phyloP scores from a whole-genome alignment of 1,284 basidiomycete genomes.

The Trichosporon inkin region DNA sequence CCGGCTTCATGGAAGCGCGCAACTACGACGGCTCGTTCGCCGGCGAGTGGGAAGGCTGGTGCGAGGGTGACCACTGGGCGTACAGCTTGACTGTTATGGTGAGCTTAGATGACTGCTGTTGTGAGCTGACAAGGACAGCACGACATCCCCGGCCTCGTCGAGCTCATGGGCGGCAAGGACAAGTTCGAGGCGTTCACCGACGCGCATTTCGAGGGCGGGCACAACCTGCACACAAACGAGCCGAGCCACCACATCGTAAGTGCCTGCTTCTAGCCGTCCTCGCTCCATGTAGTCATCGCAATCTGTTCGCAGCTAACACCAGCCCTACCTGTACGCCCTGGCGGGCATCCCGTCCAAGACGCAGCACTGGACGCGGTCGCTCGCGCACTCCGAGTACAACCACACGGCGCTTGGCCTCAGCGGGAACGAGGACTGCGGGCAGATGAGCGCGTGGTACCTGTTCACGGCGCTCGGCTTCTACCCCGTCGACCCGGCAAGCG shows the following conservation, averaged over 20 bases:
- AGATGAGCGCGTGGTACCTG: conserved; percentile 83
- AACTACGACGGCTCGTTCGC: conserved; percentile 67
- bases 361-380: conserved; percentile 64
- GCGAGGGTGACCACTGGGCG: conserved; percentile 78
- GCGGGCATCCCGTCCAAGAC: conserved; percentile 65
- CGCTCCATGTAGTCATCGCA: background rate
- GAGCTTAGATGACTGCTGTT: conserved; percentile 1
- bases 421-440: conserved; percentile 79
- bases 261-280: background rate
- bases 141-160: conserved; percentile 62
- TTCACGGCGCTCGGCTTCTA: conserved; percentile 79
- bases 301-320: conserved; percentile 1
- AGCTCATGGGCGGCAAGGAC: conserved; percentile 61
- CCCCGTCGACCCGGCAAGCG: conserved; percentile 74
- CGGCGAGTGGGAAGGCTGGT: conserved; percentile 67
- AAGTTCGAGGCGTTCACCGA: conserved; percentile 67
- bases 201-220: conserved; percentile 70
- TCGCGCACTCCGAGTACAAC: conserved; percentile 64
- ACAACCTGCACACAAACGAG: conserved; percentile 81
- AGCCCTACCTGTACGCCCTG: conserved; percentile 70
- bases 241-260: conserved; percentile 50
- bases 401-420: conserved; percentile 54
- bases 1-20: conserved; percentile 76
- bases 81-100: conserved; percentile 67
- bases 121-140: conserved; percentile 28